Evolutionary conservation across 2,329 filamentous ascomycete genomes (phyloP).

Genomic region (Xylariaceae sp.): DNA sequence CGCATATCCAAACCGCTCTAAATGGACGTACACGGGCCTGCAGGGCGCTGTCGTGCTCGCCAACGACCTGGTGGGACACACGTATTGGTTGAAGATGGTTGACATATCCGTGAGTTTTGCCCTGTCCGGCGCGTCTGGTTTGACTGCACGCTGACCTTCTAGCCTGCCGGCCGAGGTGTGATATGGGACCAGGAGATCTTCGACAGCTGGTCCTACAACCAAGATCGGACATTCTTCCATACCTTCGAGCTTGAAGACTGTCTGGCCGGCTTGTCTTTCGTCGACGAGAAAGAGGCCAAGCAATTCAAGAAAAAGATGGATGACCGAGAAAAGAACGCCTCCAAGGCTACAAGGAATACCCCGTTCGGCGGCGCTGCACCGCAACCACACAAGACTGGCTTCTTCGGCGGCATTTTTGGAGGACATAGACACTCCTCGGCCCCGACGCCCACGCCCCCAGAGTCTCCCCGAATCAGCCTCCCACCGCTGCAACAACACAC

Average conservation of each 20-base stretch:
- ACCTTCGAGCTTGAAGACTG: constrained; percentile 94
- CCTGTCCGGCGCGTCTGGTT: neutral
- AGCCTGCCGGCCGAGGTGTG: constrained; percentile 74
- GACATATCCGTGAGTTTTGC: constrained; percentile 78
- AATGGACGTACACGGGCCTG: constrained; percentile 91
- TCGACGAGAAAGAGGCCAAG: constrained; percentile 95
- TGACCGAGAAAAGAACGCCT: constrained; percentile 90
- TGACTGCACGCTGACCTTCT: constrained; percentile 7
- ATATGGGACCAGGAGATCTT: constrained; percentile 98
- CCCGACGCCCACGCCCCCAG: constrained; percentile 47
- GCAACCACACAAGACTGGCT: constrained; percentile 35
- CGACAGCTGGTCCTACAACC: constrained; percentile 89
- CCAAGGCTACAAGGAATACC: constrained; percentile 73
- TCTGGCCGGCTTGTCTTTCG: constrained; percentile 81
- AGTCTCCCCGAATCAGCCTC: constrained; percentile 41
- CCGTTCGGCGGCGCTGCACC: constrained; percentile 56
- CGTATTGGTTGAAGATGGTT: constrained; percentile 95
- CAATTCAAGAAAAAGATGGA: constrained; percentile 97
- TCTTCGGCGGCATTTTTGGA: constrained; percentile 56
- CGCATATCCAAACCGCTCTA: constrained; percentile 73
- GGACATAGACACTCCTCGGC: constrained; percentile 53
- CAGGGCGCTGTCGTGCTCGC: constrained; percentile 88
- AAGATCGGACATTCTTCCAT: constrained; percentile 96
- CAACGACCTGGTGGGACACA: constrained; percentile 90
- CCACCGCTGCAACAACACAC: constrained; percentile 28